phyloP scores from a whole-genome alignment of 2,329 filamentous ascomycete genomes.

The Decorospora gaudefroyi region DNA sequence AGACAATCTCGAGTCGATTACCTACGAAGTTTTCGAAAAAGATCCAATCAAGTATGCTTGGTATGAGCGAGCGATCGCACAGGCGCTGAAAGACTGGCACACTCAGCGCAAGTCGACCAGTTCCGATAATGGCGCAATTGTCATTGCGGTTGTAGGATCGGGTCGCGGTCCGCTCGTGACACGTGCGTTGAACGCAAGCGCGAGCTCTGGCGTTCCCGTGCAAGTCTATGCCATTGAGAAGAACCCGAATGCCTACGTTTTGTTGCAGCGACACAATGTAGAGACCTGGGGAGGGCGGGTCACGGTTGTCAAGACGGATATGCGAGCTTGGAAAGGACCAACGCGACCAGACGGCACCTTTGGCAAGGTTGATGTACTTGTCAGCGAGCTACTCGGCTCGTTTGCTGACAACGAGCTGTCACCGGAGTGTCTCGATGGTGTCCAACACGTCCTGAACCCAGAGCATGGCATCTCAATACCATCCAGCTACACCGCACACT shows the following conservation, averaged over 20 bases:
- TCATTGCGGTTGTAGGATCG: constrained; percentile 90
- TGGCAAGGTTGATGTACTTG: constrained; percentile 82
- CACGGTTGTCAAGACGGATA: constrained; percentile 91
- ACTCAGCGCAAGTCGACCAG: constrained; percentile 73
- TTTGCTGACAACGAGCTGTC: constrained; percentile 98
- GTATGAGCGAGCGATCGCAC: constrained; percentile 83
- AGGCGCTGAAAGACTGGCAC: constrained; percentile 81
- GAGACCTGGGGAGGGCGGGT: constrained; percentile 77
- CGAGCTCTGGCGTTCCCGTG: constrained; percentile 73
- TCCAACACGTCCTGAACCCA: constrained; percentile 83
- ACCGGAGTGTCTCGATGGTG: constrained; percentile 93
- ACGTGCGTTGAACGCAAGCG: constrained; percentile 79
- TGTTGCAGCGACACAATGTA: constrained; percentile 84
- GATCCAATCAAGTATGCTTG: constrained; percentile 98
- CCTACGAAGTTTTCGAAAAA: constrained; percentile 98
- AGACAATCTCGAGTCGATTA: constrained; percentile 95
- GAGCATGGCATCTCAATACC: constrained; percentile 91
- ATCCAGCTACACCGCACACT: constrained; percentile 86
- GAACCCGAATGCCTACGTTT: constrained; percentile 96
- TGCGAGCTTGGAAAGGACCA: constrained; percentile 94
- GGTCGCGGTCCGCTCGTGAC: constrained; percentile 92
- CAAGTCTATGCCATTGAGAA: constrained; percentile 95
- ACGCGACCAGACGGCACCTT: constrained; percentile 57
- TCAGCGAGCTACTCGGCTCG: constrained; percentile 91
- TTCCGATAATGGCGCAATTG: constrained; percentile 69